phyloP scores from a whole-genome alignment of 2,329 filamentous ascomycete genomes.

The Phoma sp. region DNA sequence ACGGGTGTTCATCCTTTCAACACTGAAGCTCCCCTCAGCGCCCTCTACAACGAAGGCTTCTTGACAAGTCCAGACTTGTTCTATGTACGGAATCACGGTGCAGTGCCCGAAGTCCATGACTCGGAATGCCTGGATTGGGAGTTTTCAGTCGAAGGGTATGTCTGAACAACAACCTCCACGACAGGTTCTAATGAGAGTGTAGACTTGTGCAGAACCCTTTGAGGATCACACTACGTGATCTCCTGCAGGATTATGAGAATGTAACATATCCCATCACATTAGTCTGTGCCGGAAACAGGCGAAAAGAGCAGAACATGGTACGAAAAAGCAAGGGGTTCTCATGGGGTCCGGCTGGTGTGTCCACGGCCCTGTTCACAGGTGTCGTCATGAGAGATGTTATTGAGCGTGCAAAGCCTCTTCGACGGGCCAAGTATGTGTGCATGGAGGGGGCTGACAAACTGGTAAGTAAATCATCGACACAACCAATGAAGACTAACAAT shows the following conservation, averaged over 20 bases:
- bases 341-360: conserved; percentile 87
- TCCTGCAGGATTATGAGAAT: conserved; percentile 78
- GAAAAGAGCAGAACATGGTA: conserved; percentile 92
- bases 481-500: conserved; percentile 24
- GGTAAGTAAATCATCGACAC: conserved; percentile 44
- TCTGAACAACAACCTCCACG: background rate
- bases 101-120: conserved; percentile 78
- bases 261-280: conserved; percentile 86
- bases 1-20: conserved; percentile 94
- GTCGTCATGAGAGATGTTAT: conserved; percentile 77
- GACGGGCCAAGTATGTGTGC: conserved; percentile 80
- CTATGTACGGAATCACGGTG: conserved; percentile 90
- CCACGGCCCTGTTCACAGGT: conserved; percentile 87
- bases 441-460: conserved; percentile 90
- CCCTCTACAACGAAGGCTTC: conserved; percentile 81
- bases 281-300: conserved; percentile 88
- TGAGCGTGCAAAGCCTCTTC: conserved; percentile 69
- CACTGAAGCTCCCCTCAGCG: conserved; percentile 80
- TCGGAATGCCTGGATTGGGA: conserved; percentile 79
- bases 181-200: background rate
- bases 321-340: conserved; percentile 93
- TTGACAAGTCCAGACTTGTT: conserved; percentile 87
- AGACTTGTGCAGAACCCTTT: conserved; percentile 80
- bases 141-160: conserved; percentile 77
- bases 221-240: conserved; percentile 72